Evolutionary conservation across 306 rosid genomes (phyloP).

Genomic region (Cicer pinnatifidum): DNA sequence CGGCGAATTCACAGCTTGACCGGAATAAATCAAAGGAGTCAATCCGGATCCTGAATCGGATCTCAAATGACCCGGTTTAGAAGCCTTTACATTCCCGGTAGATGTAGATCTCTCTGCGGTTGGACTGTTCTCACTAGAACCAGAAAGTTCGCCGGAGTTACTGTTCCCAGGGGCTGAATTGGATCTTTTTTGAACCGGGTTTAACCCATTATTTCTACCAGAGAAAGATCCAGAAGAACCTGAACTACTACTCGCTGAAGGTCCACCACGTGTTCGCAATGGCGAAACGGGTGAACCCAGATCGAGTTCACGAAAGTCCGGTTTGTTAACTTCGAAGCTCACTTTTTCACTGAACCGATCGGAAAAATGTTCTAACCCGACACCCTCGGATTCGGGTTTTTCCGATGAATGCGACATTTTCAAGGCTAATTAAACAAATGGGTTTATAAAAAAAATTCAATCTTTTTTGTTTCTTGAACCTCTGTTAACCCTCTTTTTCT

Average conservation of each 20-base stretch:
- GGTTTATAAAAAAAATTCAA: neutral
- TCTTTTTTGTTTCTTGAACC: neutral
- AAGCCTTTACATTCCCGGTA: constrained; percentile 42
- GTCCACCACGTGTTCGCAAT: constrained; percentile 66
- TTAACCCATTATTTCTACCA: constrained; percentile 60
- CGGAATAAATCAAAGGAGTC: constrained; percentile 57
- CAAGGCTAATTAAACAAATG: too few relatives aligned
- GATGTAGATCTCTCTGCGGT: constrained; percentile 64
- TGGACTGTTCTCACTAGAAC: constrained; percentile 85
- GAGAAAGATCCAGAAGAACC: constrained; percentile 93
- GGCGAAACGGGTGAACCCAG: constrained; percentile 97
- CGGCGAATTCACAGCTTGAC: constrained; percentile 75
- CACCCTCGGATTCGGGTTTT: constrained; percentile 58
- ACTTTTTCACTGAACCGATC: constrained; percentile 71
- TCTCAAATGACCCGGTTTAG: constrained; percentile 65
- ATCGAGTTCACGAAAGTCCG: constrained; percentile 88
- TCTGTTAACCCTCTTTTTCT: neutral
- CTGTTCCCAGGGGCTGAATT: constrained; percentile 58
- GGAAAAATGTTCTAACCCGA: constrained; percentile 49
- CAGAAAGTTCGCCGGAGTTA: constrained; percentile 91
- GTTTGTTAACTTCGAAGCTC: constrained; percentile 72
- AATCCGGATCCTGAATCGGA: constrained; percentile 66
- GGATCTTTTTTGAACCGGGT: constrained; percentile 55
- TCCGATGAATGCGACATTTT: constrained; percentile 80
- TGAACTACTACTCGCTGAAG: constrained; percentile 74